These are phyloP conservation scores for Malassezia brasiliensis DNA, from an alignment of 1,284 basidiomycete species.

Conservation along the genomic window DNA sequence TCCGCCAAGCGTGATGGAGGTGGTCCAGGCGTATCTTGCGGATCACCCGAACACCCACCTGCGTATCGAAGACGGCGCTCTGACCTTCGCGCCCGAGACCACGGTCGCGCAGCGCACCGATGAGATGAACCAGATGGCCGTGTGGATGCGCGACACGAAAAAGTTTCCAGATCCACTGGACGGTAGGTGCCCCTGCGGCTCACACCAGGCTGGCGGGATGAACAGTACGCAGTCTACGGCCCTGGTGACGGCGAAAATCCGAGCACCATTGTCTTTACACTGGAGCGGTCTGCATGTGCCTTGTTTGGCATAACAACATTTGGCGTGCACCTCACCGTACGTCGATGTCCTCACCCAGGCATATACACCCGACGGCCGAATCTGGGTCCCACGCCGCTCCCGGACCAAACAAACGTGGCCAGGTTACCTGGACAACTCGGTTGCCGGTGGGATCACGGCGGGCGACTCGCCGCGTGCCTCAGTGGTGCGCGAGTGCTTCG, in stretches of 20 bases:
- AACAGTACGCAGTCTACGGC: slow-evolving; percentile 38
- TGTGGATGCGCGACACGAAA: slow-evolving; percentile 24
- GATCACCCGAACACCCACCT: background rate
- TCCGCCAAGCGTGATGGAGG: slow-evolving; percentile 22
- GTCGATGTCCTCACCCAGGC: slow-evolving; percentile 22
- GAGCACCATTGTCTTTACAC: slow-evolving; percentile 60
- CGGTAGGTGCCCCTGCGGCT: slow-evolving; percentile 21
- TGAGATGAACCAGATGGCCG: slow-evolving; percentile 22
- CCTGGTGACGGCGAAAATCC: background rate
- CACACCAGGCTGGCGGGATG: slow-evolving; percentile 30
- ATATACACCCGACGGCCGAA: slow-evolving; percentile 44
- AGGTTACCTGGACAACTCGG: slow-evolving; percentile 36
- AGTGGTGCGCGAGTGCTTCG: slow-evolving; percentile 81
- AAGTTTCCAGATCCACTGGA: slow-evolving; percentile 41
- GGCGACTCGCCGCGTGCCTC: slow-evolving; percentile 66
- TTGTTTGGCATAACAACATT: slow-evolving; percentile 84
- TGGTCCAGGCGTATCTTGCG: slow-evolving; percentile 19
- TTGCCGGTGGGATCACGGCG: slow-evolving; percentile 56
- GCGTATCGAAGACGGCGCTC: slow-evolving; percentile 3
- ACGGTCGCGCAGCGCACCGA: slow-evolving; percentile 19
- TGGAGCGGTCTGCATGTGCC: slow-evolving; percentile 79
- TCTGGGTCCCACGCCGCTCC: slow-evolving; percentile 83
- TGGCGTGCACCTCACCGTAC: slow-evolving; percentile 66
- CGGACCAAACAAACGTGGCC: slow-evolving; percentile 71
- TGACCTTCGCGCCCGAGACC: slow-evolving; percentile 18